Evolutionary conservation across 108 stramenopile genomes (phyloP), one percentile per base, ranked within the genome.

Genomic region (Nitzschia sp.): DNA sequence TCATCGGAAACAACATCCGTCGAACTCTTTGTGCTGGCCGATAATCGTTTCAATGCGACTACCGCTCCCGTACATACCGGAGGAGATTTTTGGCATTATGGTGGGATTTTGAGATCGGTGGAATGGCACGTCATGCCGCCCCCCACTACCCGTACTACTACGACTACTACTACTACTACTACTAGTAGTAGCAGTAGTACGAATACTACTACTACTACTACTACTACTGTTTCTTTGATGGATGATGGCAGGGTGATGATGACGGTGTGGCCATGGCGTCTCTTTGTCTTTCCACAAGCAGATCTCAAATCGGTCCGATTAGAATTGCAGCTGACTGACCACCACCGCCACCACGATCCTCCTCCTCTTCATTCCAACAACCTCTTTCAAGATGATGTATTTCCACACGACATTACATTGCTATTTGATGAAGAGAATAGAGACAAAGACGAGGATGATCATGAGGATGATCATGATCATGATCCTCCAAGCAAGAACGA

Each of bases 1-100:
- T 21, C 27, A 17, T 38, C 0, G 1, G 31, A 15, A 29, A 45
- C 0, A 55, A 11, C 29, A 13, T 50, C 53, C 21, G 19, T 34
- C 23, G 68, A 73, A 19, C 2, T 76, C 16, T 19, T 65, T 21
- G 80, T 80, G 0, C n/a, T 80, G 32, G 80, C 68, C 1, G 74
- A 80, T 53, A 76, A 76, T 67, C 69, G 74, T 35, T 80, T 72
- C 60, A 80, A 80, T 56, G 27, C 8, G 2, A 80, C 80, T 1
- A 76, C 75, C 1, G 80, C 80, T 8, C 80, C 80, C 3, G 1
- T 73, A 23, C 80, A 80, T 55, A 77, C 75, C 2, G 75, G 80
- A n/a, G 80, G 80, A 27, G 80, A 80, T 45, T 80, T 76, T 68
- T 80, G 68, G 63, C 73, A 80, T 34, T 80, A 72, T 30, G 71